Base-by-base conservation (phyloP, 164 flowering plant species). In the Hamamelis virginiana region DNA sequence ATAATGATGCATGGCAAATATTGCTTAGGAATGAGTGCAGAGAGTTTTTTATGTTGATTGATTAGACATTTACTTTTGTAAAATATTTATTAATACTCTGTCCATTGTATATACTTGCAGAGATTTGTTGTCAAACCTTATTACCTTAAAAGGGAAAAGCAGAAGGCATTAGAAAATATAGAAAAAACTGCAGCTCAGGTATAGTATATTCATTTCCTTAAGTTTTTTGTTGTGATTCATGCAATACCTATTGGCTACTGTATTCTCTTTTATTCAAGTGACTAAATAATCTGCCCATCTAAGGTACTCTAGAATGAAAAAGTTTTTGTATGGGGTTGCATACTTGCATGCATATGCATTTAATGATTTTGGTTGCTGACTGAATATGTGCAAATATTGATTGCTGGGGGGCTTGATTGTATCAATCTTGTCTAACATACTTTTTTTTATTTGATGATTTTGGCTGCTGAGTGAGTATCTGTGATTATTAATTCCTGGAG, bases 151-250 rank as follows among this genome's bases (percentile, higher is more conserved):
- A 84, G 86, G 73, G 92, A 88, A 81, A 87, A 81, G 71, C 85
- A 76, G 74, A 91, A 86, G 81, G 78, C 87, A 51, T 68, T 82
- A 48, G 91, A 89, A 78, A 87, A 84, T 65, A 78, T 65, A 69
- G 88, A 84, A 62, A 84, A 79, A 74, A 87, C 94, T 50, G 82
- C 84, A 47, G 73, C 80, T 64, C 89, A 92, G 97, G 98, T 92
- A 82, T 57, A n/a, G 44, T 19, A 16, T 69, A 16, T 48, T 15
- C n/a, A 38, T 8, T 8, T 68, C 21, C 15, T 57, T 53, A 16
- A 44, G 23, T 12, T 33, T 55, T n/a, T 33, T 2, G 33, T 59
- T 25, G 10, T 67, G 25, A 53, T 23, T 71, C 52, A 16, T 52
- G 11, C 18, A 64, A n/a, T 9, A 19, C 3, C n/a, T 59, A 1